These are phyloP conservation scores for Dactylorhiza incarnata DNA, from an alignment of 106 monocot genomes.

Conservation along the genomic window DNA sequence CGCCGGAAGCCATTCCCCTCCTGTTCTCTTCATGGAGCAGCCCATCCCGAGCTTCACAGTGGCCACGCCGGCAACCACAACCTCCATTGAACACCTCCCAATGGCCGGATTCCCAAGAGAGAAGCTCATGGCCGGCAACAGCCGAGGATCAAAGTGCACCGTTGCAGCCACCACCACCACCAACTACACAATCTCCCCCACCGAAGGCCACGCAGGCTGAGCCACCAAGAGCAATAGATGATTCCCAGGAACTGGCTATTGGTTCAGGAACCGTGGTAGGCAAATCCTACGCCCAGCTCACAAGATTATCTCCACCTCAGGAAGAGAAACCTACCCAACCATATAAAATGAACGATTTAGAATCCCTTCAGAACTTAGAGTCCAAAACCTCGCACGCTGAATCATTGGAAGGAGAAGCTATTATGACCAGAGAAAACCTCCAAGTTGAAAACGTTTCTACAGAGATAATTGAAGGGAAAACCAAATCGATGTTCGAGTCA, in stretches of 20 bases:
- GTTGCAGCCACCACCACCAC: not conserved
- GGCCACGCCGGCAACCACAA: not conserved
- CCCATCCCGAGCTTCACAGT: constrained; percentile 6
- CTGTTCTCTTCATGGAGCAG: constrained; percentile 20
- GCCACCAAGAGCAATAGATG: not conserved
- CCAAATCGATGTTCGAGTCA: not conserved
- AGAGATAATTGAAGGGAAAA: not conserved
- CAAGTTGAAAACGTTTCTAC: not conserved
- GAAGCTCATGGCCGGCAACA: not conserved
- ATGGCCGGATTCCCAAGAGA: not conserved
- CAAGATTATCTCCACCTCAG: no score
- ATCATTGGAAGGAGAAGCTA: no score
- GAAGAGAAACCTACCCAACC: no score
- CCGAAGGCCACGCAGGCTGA: not conserved
- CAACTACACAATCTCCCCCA: not conserved
- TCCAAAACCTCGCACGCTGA: not conserved
- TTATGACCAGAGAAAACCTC: no score
- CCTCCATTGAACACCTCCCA: constrained; percentile 5
- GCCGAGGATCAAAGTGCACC: not conserved
- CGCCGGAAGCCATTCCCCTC: constrained; percentile 20
- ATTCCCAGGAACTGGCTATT: not conserved
- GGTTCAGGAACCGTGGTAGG: no score
- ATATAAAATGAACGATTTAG: not conserved
- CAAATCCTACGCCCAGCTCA: no score
- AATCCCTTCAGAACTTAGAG: not conserved